phyloP scores from a whole-genome alignment of 2,329 filamentous ascomycete species.

The Aspergillus sp. region DNA sequence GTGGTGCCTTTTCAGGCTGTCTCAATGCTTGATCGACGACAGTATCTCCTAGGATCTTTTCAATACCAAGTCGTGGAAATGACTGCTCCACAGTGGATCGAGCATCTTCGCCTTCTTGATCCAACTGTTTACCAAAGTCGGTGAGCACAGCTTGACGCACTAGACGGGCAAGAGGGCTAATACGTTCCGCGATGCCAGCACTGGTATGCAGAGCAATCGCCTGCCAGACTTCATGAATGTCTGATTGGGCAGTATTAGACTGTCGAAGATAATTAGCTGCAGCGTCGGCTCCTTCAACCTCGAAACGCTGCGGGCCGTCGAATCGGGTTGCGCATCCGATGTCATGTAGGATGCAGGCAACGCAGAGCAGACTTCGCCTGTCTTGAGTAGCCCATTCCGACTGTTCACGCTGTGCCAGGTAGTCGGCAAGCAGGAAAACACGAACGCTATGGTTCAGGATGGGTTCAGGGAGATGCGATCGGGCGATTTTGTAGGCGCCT shows the following conservation, averaged over 20 bases:
- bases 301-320: slow-evolving; percentile 37
- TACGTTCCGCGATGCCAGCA: slow-evolving; percentile 42
- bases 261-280: slow-evolving; percentile 27
- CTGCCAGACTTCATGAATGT: slow-evolving; percentile 39
- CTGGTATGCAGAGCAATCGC: slow-evolving; percentile 43
- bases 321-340: slow-evolving; percentile 22
- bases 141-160: slow-evolving; percentile 34
- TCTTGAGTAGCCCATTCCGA: slow-evolving; percentile 9
- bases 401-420: slow-evolving; percentile 11
- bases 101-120: slow-evolving; percentile 9
- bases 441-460: slow-evolving; percentile 24
- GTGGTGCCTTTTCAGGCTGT: slow-evolving; percentile 36
- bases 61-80: slow-evolving; percentile 33
- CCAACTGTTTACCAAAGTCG: slow-evolving; percentile 32
- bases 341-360: slow-evolving; percentile 32
- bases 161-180: slow-evolving; percentile 32
- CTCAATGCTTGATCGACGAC: slow-evolving; percentile 37
- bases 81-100: slow-evolving; percentile 13
- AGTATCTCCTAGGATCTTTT: slow-evolving; percentile 41
- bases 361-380: slow-evolving; percentile 17
- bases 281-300: slow-evolving; percentile 43
- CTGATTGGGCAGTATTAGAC: slow-evolving; percentile 16
- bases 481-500: slow-evolving; percentile 10
- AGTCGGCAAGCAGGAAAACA: slow-evolving; percentile 18
- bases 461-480: slow-evolving; percentile 11